Percentiles rank a stretch among this genome's conserved stretches.
phyloP scores from a whole-genome alignment of 208 protist genomes.

The Herpetomonas samuelpessoai region DNA sequence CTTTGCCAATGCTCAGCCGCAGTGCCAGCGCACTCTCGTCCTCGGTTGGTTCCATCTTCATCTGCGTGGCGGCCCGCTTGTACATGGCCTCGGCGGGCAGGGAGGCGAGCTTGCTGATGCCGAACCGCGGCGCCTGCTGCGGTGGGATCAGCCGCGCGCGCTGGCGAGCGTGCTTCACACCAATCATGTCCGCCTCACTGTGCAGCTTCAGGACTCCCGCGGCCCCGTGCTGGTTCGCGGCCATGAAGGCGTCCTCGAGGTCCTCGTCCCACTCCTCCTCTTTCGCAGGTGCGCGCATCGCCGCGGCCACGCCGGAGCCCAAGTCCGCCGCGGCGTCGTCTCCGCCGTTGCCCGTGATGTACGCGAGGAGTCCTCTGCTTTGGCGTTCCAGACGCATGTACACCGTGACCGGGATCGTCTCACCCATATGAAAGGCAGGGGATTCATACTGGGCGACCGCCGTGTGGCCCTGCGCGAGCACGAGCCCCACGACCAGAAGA shows the following conservation, averaged over 20 bases:
- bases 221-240: constrained; percentile 2
- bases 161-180: constrained; percentile 32
- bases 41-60: neutral
- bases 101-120: constrained; percentile 36
- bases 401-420: constrained; percentile 55
- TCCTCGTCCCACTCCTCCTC: constrained; percentile 11
- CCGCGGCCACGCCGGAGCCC: constrained; percentile 5
- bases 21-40: constrained; percentile 49
- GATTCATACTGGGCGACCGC: neutral
- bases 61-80: constrained; percentile 11
- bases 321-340: constrained; percentile 13
- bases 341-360: constrained; percentile 5
- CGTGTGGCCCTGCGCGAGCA: neutral
- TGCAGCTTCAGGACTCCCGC: constrained; percentile 7
- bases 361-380: constrained; percentile 7
- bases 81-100: constrained; percentile 19
- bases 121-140: constrained; percentile 47
- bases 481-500: neutral
- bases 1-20: constrained; percentile 53
- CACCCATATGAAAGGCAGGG: constrained; percentile 21
- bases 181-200: neutral
- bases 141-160: constrained; percentile 41
- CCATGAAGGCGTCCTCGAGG: constrained; percentile 7
- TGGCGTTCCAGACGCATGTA: constrained; percentile 50
- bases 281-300: neutral